Evolutionary conservation across 2,329 filamentous ascomycete genomes (phyloP).

Genomic region (Fusarium miscanthi): DNA sequence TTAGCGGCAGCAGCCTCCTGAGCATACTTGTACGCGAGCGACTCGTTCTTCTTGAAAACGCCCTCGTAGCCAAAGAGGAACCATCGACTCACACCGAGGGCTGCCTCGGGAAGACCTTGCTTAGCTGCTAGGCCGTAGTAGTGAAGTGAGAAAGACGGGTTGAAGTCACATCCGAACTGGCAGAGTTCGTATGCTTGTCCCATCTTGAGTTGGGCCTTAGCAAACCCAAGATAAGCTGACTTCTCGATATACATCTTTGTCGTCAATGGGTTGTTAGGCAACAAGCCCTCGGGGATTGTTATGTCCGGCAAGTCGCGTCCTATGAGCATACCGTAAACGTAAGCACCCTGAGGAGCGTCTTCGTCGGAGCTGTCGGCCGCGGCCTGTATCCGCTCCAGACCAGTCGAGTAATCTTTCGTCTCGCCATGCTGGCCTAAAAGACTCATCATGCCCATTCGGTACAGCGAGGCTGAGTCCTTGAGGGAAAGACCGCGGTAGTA

Average conservation of each 20-base stretch:
- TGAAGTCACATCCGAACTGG: slow-evolving; percentile 93
- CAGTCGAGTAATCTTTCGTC: slow-evolving; percentile 79
- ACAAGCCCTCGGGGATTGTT: slow-evolving; percentile 74
- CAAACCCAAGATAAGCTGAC: slow-evolving; percentile 93
- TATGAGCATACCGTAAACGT: slow-evolving; percentile 94
- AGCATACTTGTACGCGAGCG: slow-evolving; percentile 90
- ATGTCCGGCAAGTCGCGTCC: slow-evolving; percentile 93
- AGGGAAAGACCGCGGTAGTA: slow-evolving; percentile 84
- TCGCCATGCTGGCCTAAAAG: slow-evolving; percentile 94
- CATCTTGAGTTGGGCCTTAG: slow-evolving; percentile 97
- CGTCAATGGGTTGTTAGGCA: slow-evolving; percentile 77
- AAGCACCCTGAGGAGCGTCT: slow-evolving; percentile 95
- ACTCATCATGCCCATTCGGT: slow-evolving; percentile 97
- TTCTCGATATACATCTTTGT: slow-evolving; percentile 94
- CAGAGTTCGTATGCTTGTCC: slow-evolving; percentile 95
- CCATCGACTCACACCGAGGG: slow-evolving; percentile 98
- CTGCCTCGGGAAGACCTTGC: slow-evolving; percentile 92
- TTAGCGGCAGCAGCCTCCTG: slow-evolving; percentile 85
- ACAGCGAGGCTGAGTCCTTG: slow-evolving; percentile 86
- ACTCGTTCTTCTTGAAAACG: slow-evolving; percentile 94
- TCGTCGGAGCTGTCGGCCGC: slow-evolving; percentile 92
- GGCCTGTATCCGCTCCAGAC: slow-evolving; percentile 83
- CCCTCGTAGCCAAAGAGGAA: slow-evolving; percentile 95
- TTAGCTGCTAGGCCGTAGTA: slow-evolving; percentile 94
- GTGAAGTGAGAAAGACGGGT: slow-evolving; percentile 89